Percentiles rank a stretch among this genome's conserved stretches.
These are phyloP conservation scores for Flaveria trinervia DNA, from an alignment of 129 eudicot species.

Conservation along the genomic window DNA sequence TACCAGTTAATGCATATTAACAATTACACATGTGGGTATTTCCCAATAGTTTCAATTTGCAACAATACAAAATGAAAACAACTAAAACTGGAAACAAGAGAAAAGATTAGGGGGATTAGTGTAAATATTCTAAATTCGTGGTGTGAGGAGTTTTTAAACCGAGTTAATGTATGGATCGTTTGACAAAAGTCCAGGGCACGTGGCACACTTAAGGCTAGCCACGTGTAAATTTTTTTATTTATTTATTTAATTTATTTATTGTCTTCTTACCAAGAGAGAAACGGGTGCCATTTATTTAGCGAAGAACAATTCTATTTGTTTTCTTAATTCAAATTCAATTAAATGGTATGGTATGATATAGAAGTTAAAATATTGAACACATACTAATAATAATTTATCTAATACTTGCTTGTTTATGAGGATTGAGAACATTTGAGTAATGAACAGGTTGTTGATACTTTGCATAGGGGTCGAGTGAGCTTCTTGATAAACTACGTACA, in stretches of 20 bases:
- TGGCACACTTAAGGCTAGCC: background rate
- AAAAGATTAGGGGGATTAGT: background rate
- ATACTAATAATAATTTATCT: background rate
- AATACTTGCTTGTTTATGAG: no score
- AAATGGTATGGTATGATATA: background rate
- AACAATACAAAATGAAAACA: background rate
- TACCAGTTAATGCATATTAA: no score
- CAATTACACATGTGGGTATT: no score
- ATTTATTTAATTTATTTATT: no score
- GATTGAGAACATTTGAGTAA: no score
- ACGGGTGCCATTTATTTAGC: conserved; percentile 22
- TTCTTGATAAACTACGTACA: no score
- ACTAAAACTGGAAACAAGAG: background rate
- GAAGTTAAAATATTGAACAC: background rate
- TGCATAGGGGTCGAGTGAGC: background rate
- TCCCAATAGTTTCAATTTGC: background rate
- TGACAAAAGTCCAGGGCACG: conserved; percentile 2
- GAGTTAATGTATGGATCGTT: background rate
- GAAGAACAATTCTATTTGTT: conserved; percentile 25
- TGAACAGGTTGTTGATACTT: no score
- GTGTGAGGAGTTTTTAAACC: conserved; percentile 2
- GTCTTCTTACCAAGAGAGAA: background rate
- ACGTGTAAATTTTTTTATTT: no score
- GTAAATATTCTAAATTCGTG: background rate
- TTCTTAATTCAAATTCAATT: background rate